Percentiles rank a stretch among this genome's conserved stretches.
These are phyloP conservation scores for Penicillium frequentans DNA, from an alignment of 2,329 filamentous ascomycete genomes.

Conservation along the genomic window DNA sequence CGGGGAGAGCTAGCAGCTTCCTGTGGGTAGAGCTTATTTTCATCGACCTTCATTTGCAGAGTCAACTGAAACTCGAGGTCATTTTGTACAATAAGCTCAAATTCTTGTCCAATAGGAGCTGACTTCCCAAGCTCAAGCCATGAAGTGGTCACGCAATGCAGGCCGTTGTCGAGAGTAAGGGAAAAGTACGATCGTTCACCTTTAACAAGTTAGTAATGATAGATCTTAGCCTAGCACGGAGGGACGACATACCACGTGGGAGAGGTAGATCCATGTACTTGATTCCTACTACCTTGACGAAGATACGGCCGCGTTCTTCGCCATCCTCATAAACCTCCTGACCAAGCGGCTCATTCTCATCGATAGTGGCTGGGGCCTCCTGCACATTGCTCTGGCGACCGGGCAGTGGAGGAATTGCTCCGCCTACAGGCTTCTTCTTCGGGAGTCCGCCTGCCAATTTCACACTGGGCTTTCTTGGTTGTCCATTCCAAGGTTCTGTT, in stretches of 20 bases:
- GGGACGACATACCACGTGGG: conserved; percentile 71
- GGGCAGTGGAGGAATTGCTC: conserved; percentile 77
- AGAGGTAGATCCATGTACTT: conserved; percentile 88
- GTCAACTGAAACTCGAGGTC: conserved; percentile 99
- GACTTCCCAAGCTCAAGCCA: conserved; percentile 91
- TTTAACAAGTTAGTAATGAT: conserved; percentile 41
- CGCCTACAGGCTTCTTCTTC: conserved; percentile 61
- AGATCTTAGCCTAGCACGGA: no score
- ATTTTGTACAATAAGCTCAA: conserved; percentile 93
- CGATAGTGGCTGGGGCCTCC: conserved; percentile 61
- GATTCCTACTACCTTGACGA: conserved; percentile 98
- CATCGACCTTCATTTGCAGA: conserved; percentile 89
- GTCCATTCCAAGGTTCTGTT: conserved; percentile 94
- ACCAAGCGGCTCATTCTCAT: conserved; percentile 67
- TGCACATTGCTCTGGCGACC: conserved; percentile 81
- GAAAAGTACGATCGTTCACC: conserved; percentile 93
- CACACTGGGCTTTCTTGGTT: conserved; percentile 66
- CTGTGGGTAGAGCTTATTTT: conserved; percentile 62
- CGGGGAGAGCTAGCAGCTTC: conserved; percentile 59
- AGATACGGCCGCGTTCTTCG: conserved; percentile 83
- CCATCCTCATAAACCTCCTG: conserved; percentile 68
- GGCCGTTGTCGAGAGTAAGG: conserved; percentile 93
- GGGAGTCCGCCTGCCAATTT: conserved; percentile 58
- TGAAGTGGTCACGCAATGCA: conserved; percentile 95
- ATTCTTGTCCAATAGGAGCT: conserved; percentile 95